phyloP scores from a whole-genome alignment of 2,329 filamentous ascomycete genomes.

The Diaporthe sp. region DNA sequence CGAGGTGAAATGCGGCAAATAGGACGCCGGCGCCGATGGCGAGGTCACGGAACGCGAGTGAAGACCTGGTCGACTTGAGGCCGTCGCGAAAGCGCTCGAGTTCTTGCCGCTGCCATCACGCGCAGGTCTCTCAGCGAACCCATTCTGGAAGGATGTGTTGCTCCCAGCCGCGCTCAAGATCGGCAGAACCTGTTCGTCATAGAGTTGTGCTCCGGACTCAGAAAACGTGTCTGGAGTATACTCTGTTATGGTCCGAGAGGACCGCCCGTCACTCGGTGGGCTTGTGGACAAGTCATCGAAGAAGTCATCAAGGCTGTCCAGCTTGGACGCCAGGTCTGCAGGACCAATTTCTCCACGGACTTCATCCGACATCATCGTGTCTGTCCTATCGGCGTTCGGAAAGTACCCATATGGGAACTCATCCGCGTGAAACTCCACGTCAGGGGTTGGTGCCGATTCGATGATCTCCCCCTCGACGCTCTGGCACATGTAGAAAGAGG shows the following conservation, averaged over 20 bases:
- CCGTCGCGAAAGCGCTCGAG: slow-evolving; percentile 69
- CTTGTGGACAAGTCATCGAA: slow-evolving; percentile 78
- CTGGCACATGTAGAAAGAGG: slow-evolving; percentile 94
- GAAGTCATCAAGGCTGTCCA: slow-evolving; percentile 86
- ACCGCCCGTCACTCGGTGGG: slow-evolving; percentile 73
- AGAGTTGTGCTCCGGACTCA: slow-evolving; percentile 84
- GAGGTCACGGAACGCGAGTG: slow-evolving; percentile 90
- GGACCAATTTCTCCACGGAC: slow-evolving; percentile 79
- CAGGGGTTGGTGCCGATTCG: slow-evolving; percentile 79
- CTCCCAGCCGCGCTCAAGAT: slow-evolving; percentile 83
- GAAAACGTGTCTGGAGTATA: slow-evolving; percentile 73
- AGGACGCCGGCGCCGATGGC: slow-evolving; percentile 72
- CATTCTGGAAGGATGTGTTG: slow-evolving; percentile 87
- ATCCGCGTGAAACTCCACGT: slow-evolving; percentile 93
- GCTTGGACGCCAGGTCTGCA: slow-evolving; percentile 84
- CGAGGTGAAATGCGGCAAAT: slow-evolving; percentile 72
- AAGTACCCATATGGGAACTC: slow-evolving; percentile 89
- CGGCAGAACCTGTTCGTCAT: slow-evolving; percentile 93
- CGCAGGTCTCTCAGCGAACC: slow-evolving; percentile 75
- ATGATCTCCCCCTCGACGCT: slow-evolving; percentile 71
- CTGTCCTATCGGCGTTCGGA: slow-evolving; percentile 78
- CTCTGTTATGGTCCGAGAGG: slow-evolving; percentile 74
- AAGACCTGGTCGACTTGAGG: slow-evolving; percentile 73
- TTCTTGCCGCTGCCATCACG: slow-evolving; percentile 71
- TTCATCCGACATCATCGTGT: slow-evolving; percentile 94